These are phyloP conservation scores for Penicillium lagena DNA, from an alignment of 495 filamentous ascomycete species.

Conservation along the genomic window DNA sequence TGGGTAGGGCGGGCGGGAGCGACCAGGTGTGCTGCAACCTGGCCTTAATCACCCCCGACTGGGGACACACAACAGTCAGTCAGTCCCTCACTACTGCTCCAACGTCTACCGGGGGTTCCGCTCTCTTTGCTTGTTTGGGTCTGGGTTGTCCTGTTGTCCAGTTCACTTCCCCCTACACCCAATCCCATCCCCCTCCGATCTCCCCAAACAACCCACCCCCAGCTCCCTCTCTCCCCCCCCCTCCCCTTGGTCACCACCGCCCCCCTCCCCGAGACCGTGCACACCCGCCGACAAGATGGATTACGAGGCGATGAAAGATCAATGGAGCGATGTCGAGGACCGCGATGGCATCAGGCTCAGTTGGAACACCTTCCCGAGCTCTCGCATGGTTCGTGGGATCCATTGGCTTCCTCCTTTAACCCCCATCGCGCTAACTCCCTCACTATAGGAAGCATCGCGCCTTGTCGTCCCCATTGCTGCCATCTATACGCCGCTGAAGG, in stretches of 20 bases:
- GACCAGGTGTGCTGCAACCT: slow-evolving; percentile 43
- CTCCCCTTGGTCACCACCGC: slow-evolving; percentile 22
- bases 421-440: slow-evolving; percentile 17
- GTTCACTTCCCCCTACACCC: slow-evolving; percentile 20
- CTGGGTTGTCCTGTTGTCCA: slow-evolving; percentile 20
- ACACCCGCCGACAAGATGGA: slow-evolving; percentile 50
- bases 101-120: slow-evolving; percentile 7
- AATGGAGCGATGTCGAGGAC: slow-evolving; percentile 96
- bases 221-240: slow-evolving; percentile 10
- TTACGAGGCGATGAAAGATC: slow-evolving; percentile 82
- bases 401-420: slow-evolving; percentile 1
- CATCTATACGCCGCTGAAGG: slow-evolving; percentile 93
- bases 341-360: slow-evolving; percentile 93
- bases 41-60: slow-evolving; percentile 32
- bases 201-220: too few relatives aligned
- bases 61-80: slow-evolving; percentile 28
- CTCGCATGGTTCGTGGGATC: slow-evolving; percentile 71
- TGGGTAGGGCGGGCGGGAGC: slow-evolving; percentile 23
- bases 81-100: slow-evolving; percentile 4
- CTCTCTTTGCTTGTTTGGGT: slow-evolving; percentile 14
- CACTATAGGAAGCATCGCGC: slow-evolving; percentile 79
- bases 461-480: slow-evolving; percentile 97
- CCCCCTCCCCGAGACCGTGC: slow-evolving; percentile 15
- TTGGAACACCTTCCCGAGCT: slow-evolving; percentile 99
- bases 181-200: slow-evolving; percentile 12